Evolutionary conservation across 163 green algal species (phyloP), one percentile per base, ranked within the genome.

Genomic region (Chlorella variabilis): DNA sequence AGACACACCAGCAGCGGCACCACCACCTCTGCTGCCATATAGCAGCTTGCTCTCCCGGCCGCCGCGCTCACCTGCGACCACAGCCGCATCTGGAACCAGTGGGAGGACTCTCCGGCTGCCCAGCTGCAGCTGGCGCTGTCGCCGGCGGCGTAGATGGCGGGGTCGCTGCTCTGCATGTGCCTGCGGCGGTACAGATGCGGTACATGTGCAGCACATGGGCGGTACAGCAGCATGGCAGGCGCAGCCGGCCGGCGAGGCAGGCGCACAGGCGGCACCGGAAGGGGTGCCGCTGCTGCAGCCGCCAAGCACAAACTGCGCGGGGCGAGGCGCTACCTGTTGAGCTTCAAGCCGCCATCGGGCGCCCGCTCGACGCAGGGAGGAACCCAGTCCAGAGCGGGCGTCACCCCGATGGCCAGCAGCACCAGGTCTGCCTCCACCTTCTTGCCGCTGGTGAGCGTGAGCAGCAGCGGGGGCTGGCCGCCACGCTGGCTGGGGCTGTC

Each of bases 31-130:
- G n/a, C n/a, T n/a, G n/a, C n/a, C n/a, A n/a, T n/a, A n/a, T n/a
- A n/a, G n/a, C n/a, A n/a, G n/a, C n/a, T n/a, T n/a, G n/a, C n/a
- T n/a, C n/a, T n/a, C n/a, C n/a, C n/a, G n/a, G n/a, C 29, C 63
- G 5, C 34, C 34, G 38, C 27, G 54, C 78, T 15, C 71, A 90
- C 93, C 87, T 96, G 93, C 17, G 92, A 94, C 94, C 94, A 98
- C 34, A 98, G 90, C 42, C 94, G 86, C 92, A 97, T 97, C 80
- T 97, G 93, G 67, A 96, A 96, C 91, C 92, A 97, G 39, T 93
- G 90, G 0, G 84, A 70, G 17, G 59, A 75, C 25, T 75, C 54
- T 36, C 69, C 36, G 2, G 65, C 41, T 5, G 78, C 71, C 36
- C 63, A 70, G 3, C 58, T n/a, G 4, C 89, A 74, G 15, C 80